Conservation (phyloP, 768 basidiomycete genomes). For the Russula virescens region DNA sequence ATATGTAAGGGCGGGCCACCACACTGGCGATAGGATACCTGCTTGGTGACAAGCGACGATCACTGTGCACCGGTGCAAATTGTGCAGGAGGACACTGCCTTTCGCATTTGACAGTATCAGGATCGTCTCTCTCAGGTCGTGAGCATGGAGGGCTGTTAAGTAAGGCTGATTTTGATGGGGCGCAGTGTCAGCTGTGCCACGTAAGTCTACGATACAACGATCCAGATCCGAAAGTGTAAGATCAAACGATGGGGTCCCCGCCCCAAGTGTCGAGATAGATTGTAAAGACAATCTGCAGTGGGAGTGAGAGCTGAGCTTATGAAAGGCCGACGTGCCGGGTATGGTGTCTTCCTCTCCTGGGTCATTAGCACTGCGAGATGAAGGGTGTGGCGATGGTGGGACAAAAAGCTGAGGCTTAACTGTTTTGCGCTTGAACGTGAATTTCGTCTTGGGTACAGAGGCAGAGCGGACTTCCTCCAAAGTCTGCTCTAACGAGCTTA, state of each 20-base stretch:
- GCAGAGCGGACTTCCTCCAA: conserved; percentile 47
- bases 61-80: conserved; percentile 56
- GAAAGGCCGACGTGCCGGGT: conserved; percentile 28
- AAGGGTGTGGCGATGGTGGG: not conserved
- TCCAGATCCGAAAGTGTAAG: conserved; percentile 63
- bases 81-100: conserved; percentile 71
- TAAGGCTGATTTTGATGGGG: conserved; percentile 22
- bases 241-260: conserved; percentile 39
- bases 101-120: conserved; percentile 58
- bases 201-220: conserved; percentile 65
- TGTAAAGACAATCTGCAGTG: conserved; percentile 42
- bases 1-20: not conserved
- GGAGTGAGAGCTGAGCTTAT: conserved; percentile 41
- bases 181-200: conserved; percentile 6
- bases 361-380: not conserved
- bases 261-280: conserved; percentile 30
- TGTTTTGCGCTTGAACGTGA: conserved; percentile 55
- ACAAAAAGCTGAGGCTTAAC: conserved; percentile 22
- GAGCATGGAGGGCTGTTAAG: conserved; percentile 59
- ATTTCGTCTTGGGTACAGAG: conserved; percentile 50
- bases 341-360: conserved; percentile 14
- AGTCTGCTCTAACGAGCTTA: conserved; percentile 53
- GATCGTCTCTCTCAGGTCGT: conserved; percentile 53
- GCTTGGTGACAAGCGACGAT: conserved; percentile 81
- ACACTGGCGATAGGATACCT: conserved; percentile 14